Percentiles rank a stretch among this genome's conserved stretches.
phyloP scores from a whole-genome alignment of 2,329 filamentous ascomycete genomes.

The Colletotrichum graminicola region DNA sequence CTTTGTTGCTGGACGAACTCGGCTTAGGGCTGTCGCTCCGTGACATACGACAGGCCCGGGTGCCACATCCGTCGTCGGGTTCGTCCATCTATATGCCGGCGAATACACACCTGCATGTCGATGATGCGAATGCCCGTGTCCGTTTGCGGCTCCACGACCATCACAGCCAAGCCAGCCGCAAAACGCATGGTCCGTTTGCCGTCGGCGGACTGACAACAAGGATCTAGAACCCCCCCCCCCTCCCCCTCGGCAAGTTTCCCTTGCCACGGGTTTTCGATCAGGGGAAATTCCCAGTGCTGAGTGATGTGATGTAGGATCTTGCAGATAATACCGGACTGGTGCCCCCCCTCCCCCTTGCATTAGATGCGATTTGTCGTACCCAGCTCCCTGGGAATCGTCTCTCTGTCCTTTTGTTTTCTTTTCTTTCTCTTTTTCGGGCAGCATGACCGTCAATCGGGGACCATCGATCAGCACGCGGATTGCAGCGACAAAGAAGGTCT shows the following conservation, averaged over 20 bases:
- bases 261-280: not conserved
- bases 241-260: no score
- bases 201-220: not conserved
- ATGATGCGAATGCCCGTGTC: not conserved
- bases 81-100: not conserved
- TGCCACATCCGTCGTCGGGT: constrained; percentile 3
- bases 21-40: not conserved
- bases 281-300: not conserved
- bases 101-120: no score
- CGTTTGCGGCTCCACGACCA: not conserved
- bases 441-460: not conserved
- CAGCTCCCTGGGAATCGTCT: not conserved
- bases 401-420: no score
- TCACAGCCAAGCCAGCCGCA: not conserved
- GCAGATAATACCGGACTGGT: not conserved
- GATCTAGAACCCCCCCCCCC: no score
- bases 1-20: constrained; percentile 2
- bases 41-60: constrained; percentile 2
- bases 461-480: no score
- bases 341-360: not conserved
- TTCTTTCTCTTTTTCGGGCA: not conserved
- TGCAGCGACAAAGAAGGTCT: no score
- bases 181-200: not conserved
- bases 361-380: not conserved
- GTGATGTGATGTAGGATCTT: not conserved